Evolutionary conservation across 2,329 filamentous ascomycete genomes (phyloP), one percentile per base, ranked within the genome.

Genomic region (Xylariales sp.): DNA sequence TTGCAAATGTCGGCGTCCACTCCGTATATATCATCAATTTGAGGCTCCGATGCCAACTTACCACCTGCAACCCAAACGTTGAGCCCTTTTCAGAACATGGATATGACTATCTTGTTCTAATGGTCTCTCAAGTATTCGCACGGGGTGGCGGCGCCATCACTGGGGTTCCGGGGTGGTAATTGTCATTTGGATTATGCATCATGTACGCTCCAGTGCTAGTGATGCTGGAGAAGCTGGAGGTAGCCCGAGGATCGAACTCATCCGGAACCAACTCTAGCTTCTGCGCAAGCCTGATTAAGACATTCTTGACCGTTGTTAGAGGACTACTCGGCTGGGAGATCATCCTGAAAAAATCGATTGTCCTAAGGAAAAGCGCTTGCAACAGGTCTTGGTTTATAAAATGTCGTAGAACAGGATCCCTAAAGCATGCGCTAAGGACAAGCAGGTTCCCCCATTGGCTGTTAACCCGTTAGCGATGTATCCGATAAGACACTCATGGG

Each of bases 361-460:
- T 97, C 44, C 78, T 81, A 28, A 68, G 56, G 40, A 94, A 79
- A 0, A 95, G 72, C 2, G 60, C 55, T 30, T 73, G 65, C 6
- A 95, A 65, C 3, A 67, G 62, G 1, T 71, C 59, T 33, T 66
- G 62, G 4, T 78, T 60, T 15, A 95, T 72, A 20, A 79, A 74
- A 5, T 66, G 57, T 5, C 64, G 63, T 2, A 94, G 72, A 18
- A 72, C 63, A 5, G 69, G 73, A 32, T 91, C 85, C 44, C 74
- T 76, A 61, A 81, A 90, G 4, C 84, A 85, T 2, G 91, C 89
- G 18, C 87, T 81, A 3, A 98, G 76, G n/a, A 94, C 88, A 33
- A 97, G 71, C 54, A 96, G 78, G 57, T 97, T 97, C 41, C 93
- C 91, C 69, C 94, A 98, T 88, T 98, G 93, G 5, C 90, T 95